Percentiles rank a stretch among this genome's conserved stretches.
phyloP scores from a whole-genome alignment of 2,329 filamentous ascomycete genomes.

The Reticulascus tulasneorum region DNA sequence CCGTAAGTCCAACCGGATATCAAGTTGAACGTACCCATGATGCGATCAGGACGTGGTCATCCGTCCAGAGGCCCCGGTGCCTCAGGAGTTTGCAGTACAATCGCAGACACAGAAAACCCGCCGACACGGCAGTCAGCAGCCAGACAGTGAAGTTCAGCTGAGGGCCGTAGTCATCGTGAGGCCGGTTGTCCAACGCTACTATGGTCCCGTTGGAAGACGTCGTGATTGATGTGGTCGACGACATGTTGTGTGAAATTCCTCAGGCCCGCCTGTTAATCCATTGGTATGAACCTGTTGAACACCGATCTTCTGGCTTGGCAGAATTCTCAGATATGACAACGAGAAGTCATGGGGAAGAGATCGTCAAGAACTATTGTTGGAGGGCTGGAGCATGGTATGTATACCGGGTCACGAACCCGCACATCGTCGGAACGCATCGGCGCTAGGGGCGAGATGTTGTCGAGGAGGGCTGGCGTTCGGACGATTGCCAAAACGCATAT shows the following conservation, averaged over 20 bases:
- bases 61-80: slow-evolving; percentile 13
- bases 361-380: too few species aligned
- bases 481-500: slow-evolving; percentile 2
- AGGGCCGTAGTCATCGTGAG: slow-evolving; percentile 12
- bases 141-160: slow-evolving; percentile 8
- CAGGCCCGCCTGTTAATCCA: background rate
- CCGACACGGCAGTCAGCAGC: slow-evolving; percentile 6
- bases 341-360: too few species aligned
- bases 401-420: slow-evolving; percentile 1
- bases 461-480: slow-evolving; percentile 1
- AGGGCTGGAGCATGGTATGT: too few species aligned
- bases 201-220: too few species aligned
- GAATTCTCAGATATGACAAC: slow-evolving; percentile 4
- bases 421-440: background rate
- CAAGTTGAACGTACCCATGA: slow-evolving; percentile 16
- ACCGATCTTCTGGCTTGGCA: background rate
- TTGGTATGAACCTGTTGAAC: background rate
- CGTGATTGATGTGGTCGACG: slow-evolving; percentile 2
- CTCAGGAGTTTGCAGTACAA: slow-evolving; percentile 17
- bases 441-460: background rate
- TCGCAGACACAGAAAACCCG: slow-evolving; percentile 13
- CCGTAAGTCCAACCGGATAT: background rate
- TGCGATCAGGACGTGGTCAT: slow-evolving; percentile 16
- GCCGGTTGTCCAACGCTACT: slow-evolving; percentile 8
- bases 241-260: background rate